A percentile compares a stretch with the other conserved stretches of the same genome.
These are phyloP conservation scores for Salix purpurea DNA, from an alignment of 345 rosid genomes.

Conservation along the genomic window DNA sequence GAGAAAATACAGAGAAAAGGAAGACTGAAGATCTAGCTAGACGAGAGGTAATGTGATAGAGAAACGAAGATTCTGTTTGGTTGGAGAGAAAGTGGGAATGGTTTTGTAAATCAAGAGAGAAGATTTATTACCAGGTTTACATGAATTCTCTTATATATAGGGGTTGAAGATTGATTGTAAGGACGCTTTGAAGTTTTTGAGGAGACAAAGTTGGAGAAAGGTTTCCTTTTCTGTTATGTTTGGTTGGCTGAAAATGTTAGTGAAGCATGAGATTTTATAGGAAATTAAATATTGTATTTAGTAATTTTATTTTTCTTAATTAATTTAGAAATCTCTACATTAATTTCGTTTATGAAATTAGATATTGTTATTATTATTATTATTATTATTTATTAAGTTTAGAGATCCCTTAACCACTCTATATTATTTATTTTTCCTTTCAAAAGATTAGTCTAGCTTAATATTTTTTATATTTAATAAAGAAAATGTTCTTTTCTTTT, in stretches of 20 bases:
- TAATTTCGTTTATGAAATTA: no score
- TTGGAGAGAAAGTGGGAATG: background rate
- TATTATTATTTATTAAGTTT: no score
- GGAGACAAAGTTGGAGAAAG: conserved; percentile 20
- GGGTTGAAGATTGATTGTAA: background rate
- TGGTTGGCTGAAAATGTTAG: background rate
- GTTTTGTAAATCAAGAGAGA: background rate
- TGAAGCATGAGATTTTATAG: no score
- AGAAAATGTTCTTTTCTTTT: no score
- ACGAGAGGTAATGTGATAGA: background rate
- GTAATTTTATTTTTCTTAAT: no score
- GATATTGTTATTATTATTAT: no score
- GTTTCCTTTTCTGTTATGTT: conserved; percentile 3
- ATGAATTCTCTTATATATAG: background rate
- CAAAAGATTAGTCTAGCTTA: no score
- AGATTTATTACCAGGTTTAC: background rate
- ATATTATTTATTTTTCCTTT: no score
- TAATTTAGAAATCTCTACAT: no score
- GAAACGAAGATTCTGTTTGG: background rate
- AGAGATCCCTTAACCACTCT: no score
- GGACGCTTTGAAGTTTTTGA: background rate
- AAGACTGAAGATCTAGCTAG: conserved; percentile 2
- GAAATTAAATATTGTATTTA: no score
- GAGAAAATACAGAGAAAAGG: background rate
- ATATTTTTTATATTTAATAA: no score